Evolutionary conservation across 140 eudicot genomes (phyloP), one percentile per base, ranked within the genome.

Genomic region (Bidens hawaiensis): DNA sequence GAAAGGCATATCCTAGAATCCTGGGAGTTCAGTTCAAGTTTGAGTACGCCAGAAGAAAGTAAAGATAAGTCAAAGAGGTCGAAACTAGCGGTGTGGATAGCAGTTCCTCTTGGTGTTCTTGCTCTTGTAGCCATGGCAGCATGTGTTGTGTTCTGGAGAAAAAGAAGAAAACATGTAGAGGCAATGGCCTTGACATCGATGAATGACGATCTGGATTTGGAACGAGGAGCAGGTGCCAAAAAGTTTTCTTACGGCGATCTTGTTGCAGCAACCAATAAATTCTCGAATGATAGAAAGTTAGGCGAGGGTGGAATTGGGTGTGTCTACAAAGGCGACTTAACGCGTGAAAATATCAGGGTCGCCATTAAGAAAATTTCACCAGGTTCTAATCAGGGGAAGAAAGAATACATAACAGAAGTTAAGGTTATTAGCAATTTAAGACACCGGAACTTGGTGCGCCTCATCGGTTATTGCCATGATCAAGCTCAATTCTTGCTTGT

Each of bases 301-400:
- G 95, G 95, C 1, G 75, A 79, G 57, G 95, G 95, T 18, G 95
- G 90, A 72, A 82, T 83, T 25, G 95, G 95, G 19, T 62, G 71
- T 30, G 87, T 86, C 15, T 86, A 79, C 75, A 79, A 69, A 14
- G 90, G 90, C 2, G 64, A 51, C 58, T 42, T 83, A 14, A 22
- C 65, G 0, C 68, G 74, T 2, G 56, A 72, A 38, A 73, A 62
- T 34, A 15, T 61, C 0, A 57, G 45, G 2, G 68, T 83, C 43
- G 95, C 95, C 0, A 85, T 83, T 5, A 86, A 86, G 76, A 86
- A 72, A 59, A 61, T 82, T 40, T 79, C 85, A 27, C 81, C 66
- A 30, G 81, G 79, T 4, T 81, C 94, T 6, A 73, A 59, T 30
- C 88, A 85, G 16, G 88, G 94, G 21, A 78, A 62, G 21, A 81